Evolutionary conservation across 257 asterid species (phyloP), one percentile per base, ranked within the genome.

Genomic region (Leptodermis oblonga): DNA sequence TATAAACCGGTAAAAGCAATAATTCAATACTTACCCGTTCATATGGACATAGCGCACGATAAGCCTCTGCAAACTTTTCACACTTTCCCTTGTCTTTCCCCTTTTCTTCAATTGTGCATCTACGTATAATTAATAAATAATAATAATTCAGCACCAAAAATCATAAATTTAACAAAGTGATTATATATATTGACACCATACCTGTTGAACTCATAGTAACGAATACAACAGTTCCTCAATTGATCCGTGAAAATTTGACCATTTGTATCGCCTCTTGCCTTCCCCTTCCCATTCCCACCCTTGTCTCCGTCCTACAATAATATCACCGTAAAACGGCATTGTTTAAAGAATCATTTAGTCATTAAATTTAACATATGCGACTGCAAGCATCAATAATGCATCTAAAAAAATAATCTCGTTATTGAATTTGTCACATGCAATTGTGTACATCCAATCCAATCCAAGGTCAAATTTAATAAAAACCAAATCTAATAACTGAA

Each of bases 61-160:
- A 86, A 58, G 72, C 60, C 1, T 86, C 67, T 0, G 70, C 77
- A 51, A 79, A 76, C 68, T 78, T 83, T 39, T 73, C 74, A 72
- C 89, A 86, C 36, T 82, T 83, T 49, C 49, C 37, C 34, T 76
- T 70, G 23, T 74, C 81, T 1, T 5, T 69, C 9, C 81, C 83
- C 33, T 76, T 82, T 28, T 86, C 87, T 61, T 51, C 56, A 3
- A 59, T 61, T 7, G 75, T 12, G 83, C 88, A 82, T 76, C 88
- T 83, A 48, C 15, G 30, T 4, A 13, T 11, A 53, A 11, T 23
- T 17, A 20, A 51, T 51, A 18, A 18, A 17, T 51, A 25, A 51
- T 51, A 11, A 51, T 23, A 51, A 48, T 48, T 17, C n/a, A 48
- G 22, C 5, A 15, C 54, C n/a, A n/a, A n/a, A n/a, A n/a, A n/a